Conservation (phyloP, 2,329 filamentous ascomycete species). For the Neofusicoccum umdonicola region DNA sequence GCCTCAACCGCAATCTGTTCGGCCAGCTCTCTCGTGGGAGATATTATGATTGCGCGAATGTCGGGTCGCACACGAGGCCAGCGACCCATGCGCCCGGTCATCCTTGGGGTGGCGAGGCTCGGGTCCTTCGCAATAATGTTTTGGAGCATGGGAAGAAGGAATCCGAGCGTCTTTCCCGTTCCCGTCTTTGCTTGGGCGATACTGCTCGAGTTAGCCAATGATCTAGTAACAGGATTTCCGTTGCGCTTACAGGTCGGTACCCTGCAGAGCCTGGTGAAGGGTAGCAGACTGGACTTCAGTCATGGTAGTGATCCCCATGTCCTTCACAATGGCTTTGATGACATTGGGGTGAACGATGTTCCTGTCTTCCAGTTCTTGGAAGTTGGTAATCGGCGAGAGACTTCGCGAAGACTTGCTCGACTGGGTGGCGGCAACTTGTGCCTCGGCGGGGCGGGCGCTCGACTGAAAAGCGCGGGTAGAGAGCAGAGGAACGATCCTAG, state of each 20-base stretch:
- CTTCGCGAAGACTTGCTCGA: constrained; percentile 21
- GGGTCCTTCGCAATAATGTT: constrained; percentile 68
- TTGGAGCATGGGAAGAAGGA: constrained; percentile 82
- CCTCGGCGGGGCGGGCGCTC: constrained; percentile 14
- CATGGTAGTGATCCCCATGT: constrained; percentile 80
- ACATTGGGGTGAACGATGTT: constrained; percentile 62
- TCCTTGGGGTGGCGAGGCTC: constrained; percentile 49
- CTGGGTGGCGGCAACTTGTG: constrained; percentile 12
- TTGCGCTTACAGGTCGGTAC: constrained; percentile 72
- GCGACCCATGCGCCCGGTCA: constrained; percentile 30
- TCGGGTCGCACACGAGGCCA: constrained; percentile 40
- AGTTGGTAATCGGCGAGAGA: constrained; percentile 36
- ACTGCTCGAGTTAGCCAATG: constrained; percentile 24
- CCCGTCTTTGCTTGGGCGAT: constrained; percentile 94
- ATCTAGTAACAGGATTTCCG: neutral
- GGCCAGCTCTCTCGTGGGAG: constrained; percentile 61
- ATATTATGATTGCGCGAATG: constrained; percentile 60
- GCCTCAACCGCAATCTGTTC: constrained; percentile 72
- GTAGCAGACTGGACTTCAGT: constrained; percentile 87
- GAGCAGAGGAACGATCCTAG: neutral
- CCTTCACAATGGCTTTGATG: constrained; percentile 64
- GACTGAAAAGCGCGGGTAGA: constrained; percentile 5
- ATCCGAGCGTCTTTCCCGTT: constrained; percentile 94
- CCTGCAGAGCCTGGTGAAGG: constrained; percentile 74
- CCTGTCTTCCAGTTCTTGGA: constrained; percentile 43